Conservation (phyloP, 805 yeast species). For the Debaryomyces prosopidis region DNA sequence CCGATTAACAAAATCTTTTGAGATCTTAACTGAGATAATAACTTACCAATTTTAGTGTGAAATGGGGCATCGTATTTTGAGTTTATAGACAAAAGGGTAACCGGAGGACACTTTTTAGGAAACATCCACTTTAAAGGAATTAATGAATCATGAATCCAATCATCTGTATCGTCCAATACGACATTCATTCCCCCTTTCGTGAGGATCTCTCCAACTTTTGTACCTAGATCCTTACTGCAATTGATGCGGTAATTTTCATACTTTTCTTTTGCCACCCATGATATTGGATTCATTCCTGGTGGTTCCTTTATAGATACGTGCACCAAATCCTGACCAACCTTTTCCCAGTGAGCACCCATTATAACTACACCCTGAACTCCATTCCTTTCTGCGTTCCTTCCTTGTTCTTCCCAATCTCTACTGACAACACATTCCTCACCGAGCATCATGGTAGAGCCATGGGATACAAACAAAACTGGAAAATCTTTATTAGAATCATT, state of each 20-base stretch:
- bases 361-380: slow-evolving; percentile 2
- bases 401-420: slow-evolving; percentile 5
- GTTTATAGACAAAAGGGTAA: slow-evolving; percentile 1
- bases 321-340: background rate
- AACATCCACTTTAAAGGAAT: slow-evolving; percentile 4
- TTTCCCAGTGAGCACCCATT: slow-evolving; percentile 3
- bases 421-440: slow-evolving; percentile 3
- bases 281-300: slow-evolving; percentile 4
- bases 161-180: slow-evolving; percentile 1
- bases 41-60: slow-evolving; percentile 1
- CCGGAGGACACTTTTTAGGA: slow-evolving; percentile 3
- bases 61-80: slow-evolving; percentile 2
- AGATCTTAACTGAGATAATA: background rate
- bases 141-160: slow-evolving; percentile 4
- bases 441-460: slow-evolving; percentile 4
- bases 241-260: slow-evolving; percentile 2
- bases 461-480: slow-evolving; percentile 3
- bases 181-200: slow-evolving; percentile 2
- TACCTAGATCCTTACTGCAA: slow-evolving; percentile 2
- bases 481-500: background rate
- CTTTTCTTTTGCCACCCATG: slow-evolving; percentile 5
- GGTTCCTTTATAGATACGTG: slow-evolving; percentile 4
- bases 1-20: slow-evolving; percentile 2
- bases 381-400: slow-evolving; percentile 1
- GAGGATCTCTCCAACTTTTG: background rate